phyloP scores from a whole-genome alignment of 768 basidiomycete genomes.

The Roridomyces roridus region DNA sequence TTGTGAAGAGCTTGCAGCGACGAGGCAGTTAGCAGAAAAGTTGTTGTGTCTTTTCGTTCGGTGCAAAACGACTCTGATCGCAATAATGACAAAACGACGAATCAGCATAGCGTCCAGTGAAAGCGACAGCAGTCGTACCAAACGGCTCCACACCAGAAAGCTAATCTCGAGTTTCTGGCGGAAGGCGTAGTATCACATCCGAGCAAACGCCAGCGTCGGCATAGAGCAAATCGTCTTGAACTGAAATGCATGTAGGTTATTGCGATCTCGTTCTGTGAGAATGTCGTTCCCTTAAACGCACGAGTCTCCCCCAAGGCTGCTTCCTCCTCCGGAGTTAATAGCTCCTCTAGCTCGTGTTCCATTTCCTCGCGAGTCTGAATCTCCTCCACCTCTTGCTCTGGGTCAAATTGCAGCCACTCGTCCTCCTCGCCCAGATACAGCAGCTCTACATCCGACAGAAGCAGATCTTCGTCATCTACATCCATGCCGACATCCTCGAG shows the following conservation, averaged over 20 bases:
- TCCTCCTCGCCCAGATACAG: too few relatives aligned
- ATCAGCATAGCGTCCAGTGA: slow-evolving; percentile 28
- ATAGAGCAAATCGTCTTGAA: slow-evolving; percentile 32
- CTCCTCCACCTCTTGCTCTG: too few relatives aligned
- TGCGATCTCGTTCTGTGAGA: slow-evolving; percentile 30
- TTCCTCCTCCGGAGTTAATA: too few relatives aligned
- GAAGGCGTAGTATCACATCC: slow-evolving; percentile 36
- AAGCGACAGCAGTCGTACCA: slow-evolving; percentile 42
- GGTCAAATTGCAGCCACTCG: too few relatives aligned
- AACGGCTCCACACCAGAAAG: slow-evolving; percentile 29
- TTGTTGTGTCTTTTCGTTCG: slow-evolving; percentile 14
- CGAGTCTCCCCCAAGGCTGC: too few relatives aligned
- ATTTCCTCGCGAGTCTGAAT: too few relatives aligned
- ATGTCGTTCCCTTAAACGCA: slow-evolving; percentile 29
- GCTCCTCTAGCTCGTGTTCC: too few relatives aligned
- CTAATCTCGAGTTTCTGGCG: slow-evolving; percentile 28
- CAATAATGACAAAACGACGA: slow-evolving; percentile 26
- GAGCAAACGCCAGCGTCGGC: slow-evolving; percentile 27
- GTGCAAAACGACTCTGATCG: slow-evolving; percentile 17
- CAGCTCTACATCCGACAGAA: too few relatives aligned
- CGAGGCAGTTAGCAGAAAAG: slow-evolving; percentile 35
- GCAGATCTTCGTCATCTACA: too few relatives aligned
- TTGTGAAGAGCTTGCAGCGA: too few relatives aligned
- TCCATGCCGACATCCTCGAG: too few relatives aligned
- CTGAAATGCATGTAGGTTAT: slow-evolving; percentile 34